Evolutionary conservation across 1,139 yeast genomes (phyloP), one percentile per base, ranked within the genome.

Genomic region (Petasospora fabianii): DNA sequence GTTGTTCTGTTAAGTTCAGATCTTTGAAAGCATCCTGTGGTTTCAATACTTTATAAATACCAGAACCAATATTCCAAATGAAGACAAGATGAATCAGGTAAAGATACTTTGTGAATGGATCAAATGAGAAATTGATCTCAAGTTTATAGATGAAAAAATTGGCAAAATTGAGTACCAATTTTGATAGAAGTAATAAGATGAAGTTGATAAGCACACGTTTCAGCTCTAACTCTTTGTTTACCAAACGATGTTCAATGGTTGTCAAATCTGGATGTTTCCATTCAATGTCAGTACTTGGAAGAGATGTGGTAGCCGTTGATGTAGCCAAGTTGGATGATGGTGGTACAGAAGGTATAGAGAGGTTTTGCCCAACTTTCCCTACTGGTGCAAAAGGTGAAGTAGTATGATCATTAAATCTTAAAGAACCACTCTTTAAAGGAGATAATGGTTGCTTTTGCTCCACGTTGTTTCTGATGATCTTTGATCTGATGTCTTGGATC

Each of bases 21-120:
- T 70, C 73, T n/a, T 61, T 62, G 27, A 64, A 58, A 24, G 59
- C 60, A 36, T 65, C 67, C 27, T 51, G 55, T 4, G 68, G 62
- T 35, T 56, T 61, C 11, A 65, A 37, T n/a, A 71, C 53, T 30
- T 58, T 58, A 46, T 61, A 59, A 5, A 61, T 32, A 1, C 73
- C 68, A 18, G 38, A 34, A 3, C 37, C 39, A 3, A 71, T 58
- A 46, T 72, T 72, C 48, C 58, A 64, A 2, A 59, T 33, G 34
- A 68, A 58, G 7, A 71, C 44, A 10, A 59, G 27, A 38, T 63
- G 65, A 12, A 66, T 28, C 2, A 52, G 15, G 14, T 33, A 26
- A 20, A 42, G 34, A 19, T 38, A 34, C 14, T 26, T 38, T 9
- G 33, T 12, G 19, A 29, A 35, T 9, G 27, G 19, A 16, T 38